Base-by-base conservation (phyloP, 1,139 yeast genomes). In the Sugiyamaella japonica region DNA sequence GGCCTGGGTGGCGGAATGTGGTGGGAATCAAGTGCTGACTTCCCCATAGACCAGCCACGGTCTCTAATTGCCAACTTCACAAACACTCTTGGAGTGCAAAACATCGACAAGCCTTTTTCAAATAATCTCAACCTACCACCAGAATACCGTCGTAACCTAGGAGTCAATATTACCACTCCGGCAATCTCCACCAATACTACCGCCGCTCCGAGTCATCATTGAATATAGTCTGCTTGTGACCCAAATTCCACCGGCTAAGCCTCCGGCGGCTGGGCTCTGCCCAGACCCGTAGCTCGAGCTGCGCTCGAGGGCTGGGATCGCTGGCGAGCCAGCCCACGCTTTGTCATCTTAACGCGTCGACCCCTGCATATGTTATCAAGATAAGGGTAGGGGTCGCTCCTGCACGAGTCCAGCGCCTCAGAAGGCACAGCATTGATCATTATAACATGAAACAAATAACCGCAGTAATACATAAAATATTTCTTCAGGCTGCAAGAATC, bases 21-120 rank as follows among this genome's bases (percentile, higher is more conserved):
- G 85, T 93, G 98, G 98, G 97, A 90, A 64, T 85, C 96, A 0
- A 77, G 85, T 53, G 96, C 96, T 0, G 96, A 89, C 64, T 57
- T 54, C 20, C 63, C 73, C 0, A 58, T 57, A 6, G 48, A 45
- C 8, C 57, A 66, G 37, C 58, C 59, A 7, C 54, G 64, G 28
- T 68, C 70, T 2, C 54, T 70, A 23, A 61, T 71, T 10, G 59
- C 60, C 7, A 55, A 68, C 1, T 66, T 67, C 49, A 60, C 69
- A 0, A 45, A 61, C 12, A 55, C 53, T 4, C 29, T 68, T 6
- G 64, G 63, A 3, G 20, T 51, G 8, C 32, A 28, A 15, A 54
- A 51, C 23, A 36, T 54, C 12, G 55, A 51, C 13, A 42, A 39
- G 13, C n/a, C 44, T 2, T 6, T 17, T 7, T 15, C 52, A 20